These are phyloP conservation scores for Naganishia vaughanmartiniae DNA, from an alignment of 768 basidiomycete genomes.

Conservation along the genomic window DNA sequence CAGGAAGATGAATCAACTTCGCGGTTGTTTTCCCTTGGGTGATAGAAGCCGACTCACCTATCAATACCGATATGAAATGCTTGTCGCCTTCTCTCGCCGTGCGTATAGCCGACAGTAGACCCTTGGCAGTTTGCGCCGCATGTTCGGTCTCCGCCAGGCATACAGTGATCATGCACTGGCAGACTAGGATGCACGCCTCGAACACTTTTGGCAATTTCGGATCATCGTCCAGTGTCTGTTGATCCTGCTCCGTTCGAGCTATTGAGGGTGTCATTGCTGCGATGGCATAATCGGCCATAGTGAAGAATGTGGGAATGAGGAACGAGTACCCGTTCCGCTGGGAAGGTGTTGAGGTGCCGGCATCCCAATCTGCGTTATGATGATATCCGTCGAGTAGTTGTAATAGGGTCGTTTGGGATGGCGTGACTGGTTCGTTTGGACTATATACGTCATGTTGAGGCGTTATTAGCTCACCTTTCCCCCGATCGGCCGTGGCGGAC, in stretches of 20 bases:
- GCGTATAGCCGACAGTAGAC: constrained; percentile 39
- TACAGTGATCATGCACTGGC: constrained; percentile 70
- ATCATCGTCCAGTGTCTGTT: constrained; percentile 54
- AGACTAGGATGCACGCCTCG: constrained; percentile 73
- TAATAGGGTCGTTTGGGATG: constrained; percentile 80
- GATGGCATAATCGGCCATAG: constrained; percentile 63
- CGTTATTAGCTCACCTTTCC: constrained; percentile 61
- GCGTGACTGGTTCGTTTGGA: constrained; percentile 68
- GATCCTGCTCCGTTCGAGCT: not conserved
- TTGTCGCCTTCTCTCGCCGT: constrained; percentile 39
- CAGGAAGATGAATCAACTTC: not conserved
- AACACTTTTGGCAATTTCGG: constrained; percentile 70
- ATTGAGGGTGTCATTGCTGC: constrained; percentile 58
- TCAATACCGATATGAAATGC: constrained; percentile 60
- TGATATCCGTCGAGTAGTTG: constrained; percentile 83
- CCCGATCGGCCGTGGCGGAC: constrained; percentile 65
- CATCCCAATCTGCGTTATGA: constrained; percentile 40
- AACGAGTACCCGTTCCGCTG: constrained; percentile 51
- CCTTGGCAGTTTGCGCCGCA: constrained; percentile 2
- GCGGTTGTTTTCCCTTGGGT: not conserved
- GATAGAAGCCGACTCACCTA: constrained; percentile 56
- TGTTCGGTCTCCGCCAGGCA: constrained; percentile 59
- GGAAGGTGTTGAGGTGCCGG: constrained; percentile 19
- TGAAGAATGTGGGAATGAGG: constrained; percentile 63
- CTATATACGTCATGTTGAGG: constrained; percentile 54